These are phyloP conservation scores for Trichoderma breve DNA, from an alignment of 2,329 filamentous ascomycete species.

Conservation along the genomic window DNA sequence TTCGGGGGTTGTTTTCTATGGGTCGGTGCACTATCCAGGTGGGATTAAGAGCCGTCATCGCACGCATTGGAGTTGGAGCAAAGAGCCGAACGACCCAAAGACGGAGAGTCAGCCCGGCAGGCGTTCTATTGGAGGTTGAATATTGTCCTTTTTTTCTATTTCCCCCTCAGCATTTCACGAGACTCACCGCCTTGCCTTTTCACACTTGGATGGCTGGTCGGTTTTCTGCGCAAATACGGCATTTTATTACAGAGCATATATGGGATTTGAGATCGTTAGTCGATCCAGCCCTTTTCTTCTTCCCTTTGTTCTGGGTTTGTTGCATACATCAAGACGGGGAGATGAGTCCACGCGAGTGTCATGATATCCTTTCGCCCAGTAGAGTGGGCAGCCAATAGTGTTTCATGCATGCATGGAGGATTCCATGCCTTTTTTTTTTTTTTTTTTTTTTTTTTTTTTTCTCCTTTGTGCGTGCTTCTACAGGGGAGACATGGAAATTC, in stretches of 20 bases:
- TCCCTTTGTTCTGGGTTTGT: neutral
- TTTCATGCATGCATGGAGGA: constrained; percentile 6
- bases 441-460: neutral
- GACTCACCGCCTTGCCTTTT: neutral
- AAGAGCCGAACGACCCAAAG: neutral
- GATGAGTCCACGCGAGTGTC: constrained; percentile 15
- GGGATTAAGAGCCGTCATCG: neutral
- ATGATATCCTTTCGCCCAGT: constrained; percentile 9
- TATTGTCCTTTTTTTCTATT: neutral
- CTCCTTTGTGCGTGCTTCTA: neutral
- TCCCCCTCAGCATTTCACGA: neutral
- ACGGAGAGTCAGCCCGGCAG: neutral
- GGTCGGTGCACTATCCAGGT: neutral
- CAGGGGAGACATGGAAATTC: neutral
- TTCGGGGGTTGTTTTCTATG: neutral
- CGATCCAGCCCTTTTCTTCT: neutral
- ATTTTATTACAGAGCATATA: constrained; percentile 2
- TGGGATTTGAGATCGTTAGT: neutral
- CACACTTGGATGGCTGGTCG: too few species aligned
- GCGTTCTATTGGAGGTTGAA: constrained; percentile 5
- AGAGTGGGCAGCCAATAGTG: neutral
- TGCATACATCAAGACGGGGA: constrained; percentile 8
- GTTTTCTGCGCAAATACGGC: neutral
- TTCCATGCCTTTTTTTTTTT: neutral
- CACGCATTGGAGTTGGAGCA: neutral